Evolutionary conservation across 2,329 filamentous ascomycete species (phyloP).

Genomic region (Amesomyces nigricolor): DNA sequence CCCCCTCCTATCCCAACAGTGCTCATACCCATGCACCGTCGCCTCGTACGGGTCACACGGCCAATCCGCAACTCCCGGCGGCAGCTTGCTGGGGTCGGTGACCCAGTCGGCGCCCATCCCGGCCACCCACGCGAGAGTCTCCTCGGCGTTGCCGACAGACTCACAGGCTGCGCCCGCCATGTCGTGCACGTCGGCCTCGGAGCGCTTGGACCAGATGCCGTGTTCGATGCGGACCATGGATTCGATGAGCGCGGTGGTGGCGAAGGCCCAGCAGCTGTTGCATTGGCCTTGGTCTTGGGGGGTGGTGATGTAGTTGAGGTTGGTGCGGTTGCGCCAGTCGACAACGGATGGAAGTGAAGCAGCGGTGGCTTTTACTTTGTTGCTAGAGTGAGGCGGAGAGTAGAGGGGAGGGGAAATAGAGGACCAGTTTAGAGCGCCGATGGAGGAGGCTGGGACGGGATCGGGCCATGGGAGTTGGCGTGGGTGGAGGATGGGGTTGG

Average conservation of each 20-base stretch:
- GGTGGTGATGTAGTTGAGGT: constrained; percentile 20
- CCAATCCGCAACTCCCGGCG: constrained; percentile 21
- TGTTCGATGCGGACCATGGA: constrained; percentile 22
- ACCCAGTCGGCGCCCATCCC: constrained; percentile 11
- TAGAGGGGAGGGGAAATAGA: constrained; percentile 1
- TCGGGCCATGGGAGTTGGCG: constrained; percentile 13
- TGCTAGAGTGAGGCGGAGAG: not conserved
- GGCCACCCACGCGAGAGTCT: constrained; percentile 19
- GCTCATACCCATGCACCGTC: constrained; percentile 8
- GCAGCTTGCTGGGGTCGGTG: not conserved
- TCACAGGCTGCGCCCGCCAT: constrained; percentile 20
- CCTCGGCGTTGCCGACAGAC: constrained; percentile 20
- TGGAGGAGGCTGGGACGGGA: constrained; percentile 12
- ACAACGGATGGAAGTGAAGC: constrained; percentile 1
- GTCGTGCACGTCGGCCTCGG: constrained; percentile 24
- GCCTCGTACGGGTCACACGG: constrained; percentile 21
- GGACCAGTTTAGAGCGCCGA: constrained; percentile 16
- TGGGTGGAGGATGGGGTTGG: constrained; percentile 1
- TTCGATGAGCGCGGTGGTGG: constrained; percentile 21
- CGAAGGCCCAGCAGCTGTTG: constrained; percentile 24
- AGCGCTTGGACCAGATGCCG: constrained; percentile 22
- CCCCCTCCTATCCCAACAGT: constrained; percentile 17
- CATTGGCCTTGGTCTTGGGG: constrained; percentile 21
- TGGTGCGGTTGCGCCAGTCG: constrained; percentile 21
- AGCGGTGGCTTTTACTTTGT: not conserved